phyloP scores from a whole-genome alignment of 2,329 filamentous ascomycete species.

The Pseudogymnoascus sp. region DNA sequence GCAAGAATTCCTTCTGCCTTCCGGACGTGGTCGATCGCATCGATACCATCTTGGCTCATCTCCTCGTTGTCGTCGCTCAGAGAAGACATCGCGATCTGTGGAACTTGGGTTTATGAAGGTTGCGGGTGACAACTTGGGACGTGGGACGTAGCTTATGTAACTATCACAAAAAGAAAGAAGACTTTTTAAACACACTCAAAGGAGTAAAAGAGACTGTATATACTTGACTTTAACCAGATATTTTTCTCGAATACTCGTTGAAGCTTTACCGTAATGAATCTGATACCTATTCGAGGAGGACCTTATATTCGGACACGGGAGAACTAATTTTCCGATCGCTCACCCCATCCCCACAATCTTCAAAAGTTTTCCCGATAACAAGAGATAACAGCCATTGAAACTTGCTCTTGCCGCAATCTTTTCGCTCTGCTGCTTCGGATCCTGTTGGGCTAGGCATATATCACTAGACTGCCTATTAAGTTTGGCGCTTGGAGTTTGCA shows the following conservation, averaged over 20 bases:
- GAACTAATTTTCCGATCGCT: neutral
- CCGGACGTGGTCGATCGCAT: slow-evolving; percentile 12
- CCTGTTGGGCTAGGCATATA: neutral
- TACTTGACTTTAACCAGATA: neutral
- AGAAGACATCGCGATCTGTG: neutral
- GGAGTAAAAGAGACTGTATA: neutral
- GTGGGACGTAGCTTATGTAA: neutral
- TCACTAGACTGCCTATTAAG: neutral
- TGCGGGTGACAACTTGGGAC: neutral
- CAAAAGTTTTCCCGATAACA: slow-evolving; percentile 8
- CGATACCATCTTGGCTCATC: neutral
- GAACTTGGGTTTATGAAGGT: neutral
- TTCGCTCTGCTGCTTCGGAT: neutral
- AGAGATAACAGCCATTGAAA: slow-evolving; percentile 1
- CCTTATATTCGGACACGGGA: neutral
- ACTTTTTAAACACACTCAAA: neutral
- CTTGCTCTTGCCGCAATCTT: neutral
- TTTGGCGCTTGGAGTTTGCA: slow-evolving; percentile 3
- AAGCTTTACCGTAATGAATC: neutral
- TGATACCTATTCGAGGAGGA: neutral
- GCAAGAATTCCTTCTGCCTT: slow-evolving; percentile 15
- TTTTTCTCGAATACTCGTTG: neutral
- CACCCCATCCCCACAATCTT: slow-evolving; percentile 1
- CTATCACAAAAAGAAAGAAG: neutral
- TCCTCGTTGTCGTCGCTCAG: neutral